phyloP scores from a whole-genome alignment of 164 flowering plant genomes.

The Macadamia integrifolia region DNA sequence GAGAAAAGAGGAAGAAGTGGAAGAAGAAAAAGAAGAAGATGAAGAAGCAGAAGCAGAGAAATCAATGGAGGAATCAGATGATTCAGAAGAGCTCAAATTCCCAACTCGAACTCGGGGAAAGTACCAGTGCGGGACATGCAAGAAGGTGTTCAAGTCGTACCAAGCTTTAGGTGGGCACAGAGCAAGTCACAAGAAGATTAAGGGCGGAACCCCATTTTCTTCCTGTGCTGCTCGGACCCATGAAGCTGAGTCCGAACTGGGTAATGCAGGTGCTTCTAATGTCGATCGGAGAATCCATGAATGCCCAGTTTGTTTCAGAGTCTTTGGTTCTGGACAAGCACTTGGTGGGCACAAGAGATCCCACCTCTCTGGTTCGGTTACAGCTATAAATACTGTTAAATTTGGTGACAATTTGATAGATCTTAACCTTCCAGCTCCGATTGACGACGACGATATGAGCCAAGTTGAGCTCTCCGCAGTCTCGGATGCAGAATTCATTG shows the following conservation, averaged over 20 bases:
- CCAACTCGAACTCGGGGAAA: constrained; percentile 19
- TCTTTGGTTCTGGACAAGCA: constrained; percentile 79
- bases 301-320: constrained; percentile 70
- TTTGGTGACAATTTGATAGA: constrained; percentile 45
- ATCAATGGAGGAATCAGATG: constrained; percentile 2
- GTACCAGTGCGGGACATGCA: constrained; percentile 79
- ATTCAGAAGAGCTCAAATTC: constrained; percentile 1
- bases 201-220: constrained; percentile 12
- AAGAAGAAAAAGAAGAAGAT: neutral
- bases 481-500: constrained; percentile 35
- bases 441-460: constrained; percentile 55
- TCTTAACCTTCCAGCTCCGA: constrained; percentile 82
- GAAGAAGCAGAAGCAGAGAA: neutral
- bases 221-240: neutral
- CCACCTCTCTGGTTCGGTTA: constrained; percentile 31
- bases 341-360: constrained; percentile 93
- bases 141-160: constrained; percentile 59
- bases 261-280: constrained; percentile 12
- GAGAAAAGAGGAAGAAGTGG: constrained; percentile 1
- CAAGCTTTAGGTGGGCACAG: constrained; percentile 92
- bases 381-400: constrained; percentile 18
- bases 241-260: constrained; percentile 6
- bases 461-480: constrained; percentile 53
- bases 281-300: constrained; percentile 44
- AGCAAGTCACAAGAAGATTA: constrained; percentile 82